Evolutionary conservation across 257 asterid species (phyloP), one percentile per base, ranked within the genome.

Genomic region (Solanum rostratum): DNA sequence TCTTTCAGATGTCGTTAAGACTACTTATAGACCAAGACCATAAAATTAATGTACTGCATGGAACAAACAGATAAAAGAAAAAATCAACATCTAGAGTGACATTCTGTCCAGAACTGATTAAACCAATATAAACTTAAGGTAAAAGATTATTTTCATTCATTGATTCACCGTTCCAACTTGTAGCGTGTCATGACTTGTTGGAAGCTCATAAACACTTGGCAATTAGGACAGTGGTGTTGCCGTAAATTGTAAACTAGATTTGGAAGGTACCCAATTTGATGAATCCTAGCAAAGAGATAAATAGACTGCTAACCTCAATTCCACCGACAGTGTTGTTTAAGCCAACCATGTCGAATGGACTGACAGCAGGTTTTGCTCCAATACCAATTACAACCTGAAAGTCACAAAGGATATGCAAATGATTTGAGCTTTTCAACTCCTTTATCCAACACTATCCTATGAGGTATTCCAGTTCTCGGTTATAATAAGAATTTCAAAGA

Each of bases 341-440:
- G 57, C 97, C 98, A 70, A 94, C 89, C n/a, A 82, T 87, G 85
- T 96, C 97, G 55, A 96, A 96, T 65, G 97, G 98, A 85, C 93
- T 84, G 84, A 92, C 91, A 52, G 93, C 97, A 76, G 99, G 98
- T 84, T 92, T 96, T 22, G 97, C 98, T 86, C 99, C 99, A 90
- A 96, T 92, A 55, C 99, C 99, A 84, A 96, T 70, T 12, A 96
- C 95, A 41, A 96, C 97, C 99, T 96, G 93, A 90, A 30, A 82
- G 76, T 54, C 65, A 78, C 18, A 60, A 80, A 45, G 65, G 41
- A 37, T n/a, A 83, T 41, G 63, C 41, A 63, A 49, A 78, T 78
- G 82, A 78, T 6, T 78, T 50, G 29, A 50, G 63, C 46, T 27
- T 37, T 76, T 69, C 3, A 16, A 78, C 82, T 78, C 52, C 27